These are phyloP conservation scores for Penicillium janthinellum DNA, from an alignment of 2,329 filamentous ascomycete genomes.

Conservation along the genomic window DNA sequence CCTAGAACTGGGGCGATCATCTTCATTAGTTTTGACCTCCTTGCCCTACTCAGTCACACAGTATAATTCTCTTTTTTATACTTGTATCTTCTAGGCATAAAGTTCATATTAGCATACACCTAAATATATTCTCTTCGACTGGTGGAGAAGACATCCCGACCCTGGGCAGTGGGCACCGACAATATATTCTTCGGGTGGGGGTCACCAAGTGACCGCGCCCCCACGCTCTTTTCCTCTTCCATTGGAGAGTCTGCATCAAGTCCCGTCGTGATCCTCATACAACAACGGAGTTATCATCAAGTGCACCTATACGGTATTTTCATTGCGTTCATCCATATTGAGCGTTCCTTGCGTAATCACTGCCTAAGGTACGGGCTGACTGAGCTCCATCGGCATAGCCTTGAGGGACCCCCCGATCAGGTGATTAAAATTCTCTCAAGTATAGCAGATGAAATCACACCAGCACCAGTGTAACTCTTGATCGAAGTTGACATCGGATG, in stretches of 20 bases:
- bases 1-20: background rate
- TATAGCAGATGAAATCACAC: no score
- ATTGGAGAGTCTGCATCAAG: background rate
- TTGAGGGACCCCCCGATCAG: background rate
- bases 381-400: no score
- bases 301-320: background rate
- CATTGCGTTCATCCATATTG: background rate
- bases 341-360: background rate
- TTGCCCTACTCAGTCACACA: background rate
- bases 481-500: no score
- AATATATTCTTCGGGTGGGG: background rate
- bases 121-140: background rate
- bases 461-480: no score
- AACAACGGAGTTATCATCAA: background rate
- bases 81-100: background rate
- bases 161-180: background rate
- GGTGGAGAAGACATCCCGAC: background rate
- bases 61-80: no score
- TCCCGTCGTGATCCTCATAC: background rate
- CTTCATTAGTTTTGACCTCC: background rate
- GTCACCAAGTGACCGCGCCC: background rate
- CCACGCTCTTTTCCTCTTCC: background rate
- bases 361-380: background rate
- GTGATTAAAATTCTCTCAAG: background rate
- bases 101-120: background rate